Percentiles rank a stretch among this genome's conserved stretches.
Evolutionary conservation across 2,329 filamentous ascomycete species (phyloP).

Genomic region (Sclerotinia glacialis): DNA sequence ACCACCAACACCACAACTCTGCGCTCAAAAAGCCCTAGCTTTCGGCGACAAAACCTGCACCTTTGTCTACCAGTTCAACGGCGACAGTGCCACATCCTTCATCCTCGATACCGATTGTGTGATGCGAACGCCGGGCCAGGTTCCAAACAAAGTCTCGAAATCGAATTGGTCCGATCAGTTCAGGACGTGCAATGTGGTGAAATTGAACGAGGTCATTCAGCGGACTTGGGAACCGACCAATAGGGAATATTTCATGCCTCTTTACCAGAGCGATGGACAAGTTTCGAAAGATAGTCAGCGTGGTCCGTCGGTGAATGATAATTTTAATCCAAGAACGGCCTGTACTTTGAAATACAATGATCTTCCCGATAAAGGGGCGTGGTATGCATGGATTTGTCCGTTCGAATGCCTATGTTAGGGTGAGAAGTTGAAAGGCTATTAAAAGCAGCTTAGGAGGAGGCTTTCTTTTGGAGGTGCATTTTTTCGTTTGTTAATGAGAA

Average conservation of each 20-base stretch:
- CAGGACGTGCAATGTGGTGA: not conserved
- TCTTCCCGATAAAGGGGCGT: not conserved
- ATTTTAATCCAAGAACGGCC: too few species aligned
- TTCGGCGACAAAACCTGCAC: constrained; percentile 1
- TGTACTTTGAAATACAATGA: constrained; percentile 2
- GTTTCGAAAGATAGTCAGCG: not conserved
- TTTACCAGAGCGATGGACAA: not conserved
- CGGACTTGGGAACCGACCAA: not conserved
- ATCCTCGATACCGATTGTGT: not conserved
- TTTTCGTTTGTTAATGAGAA: not conserved
- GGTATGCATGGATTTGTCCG: constrained; percentile 12
- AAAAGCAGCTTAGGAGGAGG: not conserved
- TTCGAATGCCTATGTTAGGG: not conserved
- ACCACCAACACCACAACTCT: not conserved
- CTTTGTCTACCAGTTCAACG: not conserved
- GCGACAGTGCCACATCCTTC: not conserved
- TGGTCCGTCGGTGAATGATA: not conserved
- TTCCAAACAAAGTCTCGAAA: not conserved
- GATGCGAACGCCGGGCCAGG: not conserved
- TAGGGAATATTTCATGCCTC: not conserved
- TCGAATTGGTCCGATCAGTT: not conserved
- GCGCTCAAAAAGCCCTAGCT: not conserved
- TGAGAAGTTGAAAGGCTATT: not conserved
- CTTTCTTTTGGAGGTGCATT: too few species aligned
- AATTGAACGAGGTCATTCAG: not conserved